These are phyloP conservation scores for Glomus cerebriforme DNA, from an alignment of 192 early-diverging fungal species.

Conservation along the genomic window DNA sequence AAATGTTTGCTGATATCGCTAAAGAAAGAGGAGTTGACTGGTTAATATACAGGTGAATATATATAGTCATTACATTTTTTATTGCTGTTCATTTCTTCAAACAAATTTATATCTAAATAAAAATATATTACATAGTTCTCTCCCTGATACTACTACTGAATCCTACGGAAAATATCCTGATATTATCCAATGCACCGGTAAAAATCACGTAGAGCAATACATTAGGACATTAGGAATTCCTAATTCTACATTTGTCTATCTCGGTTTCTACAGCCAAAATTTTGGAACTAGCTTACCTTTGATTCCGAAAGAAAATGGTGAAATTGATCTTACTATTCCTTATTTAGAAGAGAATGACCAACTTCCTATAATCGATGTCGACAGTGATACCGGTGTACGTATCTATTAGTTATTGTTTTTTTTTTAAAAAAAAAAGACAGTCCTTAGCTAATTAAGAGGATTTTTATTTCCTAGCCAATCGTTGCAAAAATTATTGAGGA, in stretches of 20 bases:
- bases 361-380: neutral
- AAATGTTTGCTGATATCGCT: constrained; percentile 1
- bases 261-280: neutral
- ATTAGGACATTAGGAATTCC: constrained; percentile 6
- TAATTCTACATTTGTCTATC: neutral
- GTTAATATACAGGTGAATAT: neutral
- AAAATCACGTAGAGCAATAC: constrained; percentile 12
- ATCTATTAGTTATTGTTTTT: neutral
- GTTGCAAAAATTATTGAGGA: constrained; percentile 15
- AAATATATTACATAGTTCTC: neutral
- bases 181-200: neutral
- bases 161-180: no score
- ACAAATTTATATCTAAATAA: no score
- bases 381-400: neutral
- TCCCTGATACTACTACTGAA: neutral
- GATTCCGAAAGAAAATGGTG: neutral
- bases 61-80: no score
- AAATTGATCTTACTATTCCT: neutral
- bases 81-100: no score
- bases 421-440: neutral
- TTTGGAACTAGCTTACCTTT: neutral
- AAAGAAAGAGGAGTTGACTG: neutral
- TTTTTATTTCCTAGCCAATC: neutral
- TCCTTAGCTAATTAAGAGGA: no score
- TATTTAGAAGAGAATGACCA: neutral